Percentiles rank a stretch among this genome's conserved stretches.
These are phyloP conservation scores for Aspergillus cavernicola DNA, from an alignment of 495 filamentous ascomycete species.

Conservation along the genomic window DNA sequence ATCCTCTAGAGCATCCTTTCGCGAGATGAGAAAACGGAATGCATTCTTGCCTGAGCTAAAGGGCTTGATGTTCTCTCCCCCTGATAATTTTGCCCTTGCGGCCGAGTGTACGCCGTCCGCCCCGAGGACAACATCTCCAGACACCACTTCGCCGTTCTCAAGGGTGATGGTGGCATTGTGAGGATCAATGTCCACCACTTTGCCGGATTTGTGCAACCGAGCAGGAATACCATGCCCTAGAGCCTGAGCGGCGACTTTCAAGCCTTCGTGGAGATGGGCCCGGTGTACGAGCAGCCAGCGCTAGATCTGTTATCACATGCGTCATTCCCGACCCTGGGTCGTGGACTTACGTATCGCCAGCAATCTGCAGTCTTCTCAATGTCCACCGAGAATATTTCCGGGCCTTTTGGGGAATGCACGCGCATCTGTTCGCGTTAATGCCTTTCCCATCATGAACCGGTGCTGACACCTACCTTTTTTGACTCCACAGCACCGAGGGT, in stretches of 20 bases:
- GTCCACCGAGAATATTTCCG: conserved; percentile 29
- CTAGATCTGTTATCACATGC: conserved; percentile 13
- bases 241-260: conserved; percentile 41
- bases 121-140: conserved; percentile 48
- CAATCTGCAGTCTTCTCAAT: conserved; percentile 28
- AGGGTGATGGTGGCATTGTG: conserved; percentile 39
- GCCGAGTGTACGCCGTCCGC: conserved; percentile 52
- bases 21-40: conserved; percentile 57
- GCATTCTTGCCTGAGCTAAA: conserved; percentile 53
- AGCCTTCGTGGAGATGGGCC: conserved; percentile 43
- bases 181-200: conserved; percentile 42
- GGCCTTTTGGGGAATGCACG: conserved; percentile 29
- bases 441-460: not conserved
- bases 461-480: conserved; percentile 16
- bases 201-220: conserved; percentile 38
- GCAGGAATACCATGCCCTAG: conserved; percentile 38
- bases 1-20: conserved; percentile 41
- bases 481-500: conserved; percentile 35
- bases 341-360: conserved; percentile 38
- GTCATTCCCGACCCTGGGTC: not conserved
- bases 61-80: conserved; percentile 29
- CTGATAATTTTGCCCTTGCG: conserved; percentile 42
- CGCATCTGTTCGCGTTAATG: conserved; percentile 20
- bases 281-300: conserved; percentile 53
- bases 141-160: conserved; percentile 27